Conservation (phyloP, 441 rosid genomes). For the Aquilaria agallochum region DNA sequence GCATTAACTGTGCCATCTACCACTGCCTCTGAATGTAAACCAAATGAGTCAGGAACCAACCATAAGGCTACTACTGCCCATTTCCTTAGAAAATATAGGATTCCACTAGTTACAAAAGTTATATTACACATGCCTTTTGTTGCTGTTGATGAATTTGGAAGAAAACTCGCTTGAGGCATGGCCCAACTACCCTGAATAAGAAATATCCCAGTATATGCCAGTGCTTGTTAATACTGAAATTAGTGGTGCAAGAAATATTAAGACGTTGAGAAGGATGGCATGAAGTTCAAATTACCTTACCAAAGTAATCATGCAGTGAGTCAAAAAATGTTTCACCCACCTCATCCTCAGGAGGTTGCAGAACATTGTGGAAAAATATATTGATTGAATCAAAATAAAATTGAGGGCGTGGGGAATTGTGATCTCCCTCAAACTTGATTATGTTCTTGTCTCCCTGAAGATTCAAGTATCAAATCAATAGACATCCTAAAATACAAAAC, state of each 20-base stretch:
- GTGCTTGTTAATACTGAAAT: slow-evolving; percentile 19
- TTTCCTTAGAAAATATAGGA: slow-evolving; percentile 4
- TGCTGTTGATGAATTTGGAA: slow-evolving; percentile 44
- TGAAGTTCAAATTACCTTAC: slow-evolving; percentile 60
- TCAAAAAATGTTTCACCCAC: slow-evolving; percentile 62
- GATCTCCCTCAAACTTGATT: slow-evolving; percentile 98
- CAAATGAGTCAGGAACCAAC: slow-evolving; percentile 11
- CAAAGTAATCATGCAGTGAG: slow-evolving; percentile 59
- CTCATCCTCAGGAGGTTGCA: slow-evolving; percentile 92
- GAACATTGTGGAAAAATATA: slow-evolving; percentile 93
- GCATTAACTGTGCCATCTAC: slow-evolving; percentile 57
- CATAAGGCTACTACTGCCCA: slow-evolving; percentile 17
- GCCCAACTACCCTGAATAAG: slow-evolving; percentile 68
- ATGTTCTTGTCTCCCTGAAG: slow-evolving; percentile 98
- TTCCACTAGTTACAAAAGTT: slow-evolving; percentile 3
- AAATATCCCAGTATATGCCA: slow-evolving; percentile 28
- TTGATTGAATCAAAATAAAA: slow-evolving; percentile 97
- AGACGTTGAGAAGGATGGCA: slow-evolving; percentile 12
- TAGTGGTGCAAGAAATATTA: slow-evolving; percentile 14
- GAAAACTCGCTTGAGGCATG: slow-evolving; percentile 37
- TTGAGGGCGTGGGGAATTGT: slow-evolving; percentile 95
- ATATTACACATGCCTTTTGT: slow-evolving; percentile 32
- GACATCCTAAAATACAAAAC: not conserved
- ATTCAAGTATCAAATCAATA: slow-evolving; percentile 18
- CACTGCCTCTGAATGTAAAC: slow-evolving; percentile 40